phyloP scores from a whole-genome alignment of 176 grass and related monocot species.

The Phoenix dactylifera region DNA sequence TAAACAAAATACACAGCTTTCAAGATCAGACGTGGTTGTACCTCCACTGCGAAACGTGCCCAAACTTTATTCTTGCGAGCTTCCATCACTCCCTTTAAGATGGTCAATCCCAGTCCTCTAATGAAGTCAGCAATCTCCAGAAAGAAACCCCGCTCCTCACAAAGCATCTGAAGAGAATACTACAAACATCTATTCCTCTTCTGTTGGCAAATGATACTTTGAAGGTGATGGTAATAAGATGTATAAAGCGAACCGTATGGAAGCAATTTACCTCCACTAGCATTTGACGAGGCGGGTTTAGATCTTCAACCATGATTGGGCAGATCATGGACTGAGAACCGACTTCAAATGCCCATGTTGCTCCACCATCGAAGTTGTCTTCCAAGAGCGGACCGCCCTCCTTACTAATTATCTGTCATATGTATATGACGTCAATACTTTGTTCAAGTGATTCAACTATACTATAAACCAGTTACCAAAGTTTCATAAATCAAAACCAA shows the following conservation, averaged over 20 bases:
- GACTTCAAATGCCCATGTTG: constrained; percentile 84
- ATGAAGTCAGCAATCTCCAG: constrained; percentile 87
- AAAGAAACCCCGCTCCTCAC: constrained; percentile 68
- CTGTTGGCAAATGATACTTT: too few relatives aligned
- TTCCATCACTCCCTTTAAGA: constrained; percentile 80
- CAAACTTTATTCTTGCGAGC: constrained; percentile 68
- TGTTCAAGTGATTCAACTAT: too few relatives aligned
- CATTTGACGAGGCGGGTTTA: constrained; percentile 67
- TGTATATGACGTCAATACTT: background rate
- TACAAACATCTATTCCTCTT: background rate
- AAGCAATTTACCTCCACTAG: constrained; percentile 50
- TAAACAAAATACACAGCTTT: too few relatives aligned
- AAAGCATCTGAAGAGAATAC: constrained; percentile 50
- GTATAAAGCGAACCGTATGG: too few relatives aligned
- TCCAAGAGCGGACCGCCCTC: constrained; percentile 57
- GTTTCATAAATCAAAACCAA: too few relatives aligned
- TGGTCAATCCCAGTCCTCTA: constrained; percentile 69
- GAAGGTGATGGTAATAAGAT: too few relatives aligned
- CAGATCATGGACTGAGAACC: constrained; percentile 67
- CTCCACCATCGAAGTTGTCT: constrained; percentile 72
- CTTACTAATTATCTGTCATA: constrained; percentile 40
- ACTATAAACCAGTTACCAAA: too few relatives aligned
- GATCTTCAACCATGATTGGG: constrained; percentile 75
- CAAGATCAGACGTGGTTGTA: constrained; percentile 4
- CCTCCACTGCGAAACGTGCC: constrained; percentile 75